Evolutionary conservation across 305 asterid genomes (phyloP).

Genomic region (Fraxinus latifolia): DNA sequence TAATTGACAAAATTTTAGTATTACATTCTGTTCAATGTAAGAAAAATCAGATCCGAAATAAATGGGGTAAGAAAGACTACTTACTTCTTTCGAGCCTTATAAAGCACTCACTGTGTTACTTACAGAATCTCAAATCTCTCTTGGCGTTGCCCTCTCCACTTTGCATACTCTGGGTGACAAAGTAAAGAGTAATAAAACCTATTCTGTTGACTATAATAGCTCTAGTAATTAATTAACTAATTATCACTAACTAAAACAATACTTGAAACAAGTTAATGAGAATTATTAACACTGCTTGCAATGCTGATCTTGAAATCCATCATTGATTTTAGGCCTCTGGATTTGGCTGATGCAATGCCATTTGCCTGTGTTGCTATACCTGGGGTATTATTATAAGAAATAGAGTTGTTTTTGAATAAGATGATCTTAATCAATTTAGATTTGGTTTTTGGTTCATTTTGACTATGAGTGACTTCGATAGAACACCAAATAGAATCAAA

Average conservation of each 20-base stretch:
- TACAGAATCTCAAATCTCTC: no score
- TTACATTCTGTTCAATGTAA: not conserved
- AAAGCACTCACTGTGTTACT: no score
- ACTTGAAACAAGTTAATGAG: not conserved
- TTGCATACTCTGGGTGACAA: not conserved
- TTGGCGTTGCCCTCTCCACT: not conserved
- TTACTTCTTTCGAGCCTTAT: no score
- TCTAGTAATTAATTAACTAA: not conserved
- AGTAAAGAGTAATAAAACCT: not conserved
- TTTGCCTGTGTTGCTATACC: not conserved
- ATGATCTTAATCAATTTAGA: no score
- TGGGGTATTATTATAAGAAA: not conserved
- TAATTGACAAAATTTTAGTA: not conserved
- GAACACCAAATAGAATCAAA: not conserved
- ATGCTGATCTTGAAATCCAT: not conserved
- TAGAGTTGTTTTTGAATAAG: not conserved
- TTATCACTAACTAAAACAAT: no score
- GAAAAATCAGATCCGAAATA: not conserved
- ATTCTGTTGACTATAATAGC: not conserved
- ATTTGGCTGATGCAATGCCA: not conserved
- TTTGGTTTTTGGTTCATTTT: not conserved
- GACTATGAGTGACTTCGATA: not conserved
- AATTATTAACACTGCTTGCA: not conserved
- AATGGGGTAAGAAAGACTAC: not conserved
- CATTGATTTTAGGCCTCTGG: not conserved